phyloP scores from a whole-genome alignment of 192 early-diverging fungal species.

The Coemansia asiatica region DNA sequence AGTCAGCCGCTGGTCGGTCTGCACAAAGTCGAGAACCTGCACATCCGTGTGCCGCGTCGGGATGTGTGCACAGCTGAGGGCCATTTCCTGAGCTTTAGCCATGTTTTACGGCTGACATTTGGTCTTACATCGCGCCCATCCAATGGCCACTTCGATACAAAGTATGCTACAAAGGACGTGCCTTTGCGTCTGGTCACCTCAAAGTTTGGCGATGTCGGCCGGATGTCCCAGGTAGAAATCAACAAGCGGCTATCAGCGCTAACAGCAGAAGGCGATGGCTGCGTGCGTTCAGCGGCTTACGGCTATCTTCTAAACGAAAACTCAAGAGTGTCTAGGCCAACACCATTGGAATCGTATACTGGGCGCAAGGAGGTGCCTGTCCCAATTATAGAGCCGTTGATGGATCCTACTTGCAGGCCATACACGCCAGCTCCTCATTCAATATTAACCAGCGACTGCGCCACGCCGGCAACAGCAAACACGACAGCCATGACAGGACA shows the following conservation, averaged over 20 bases:
- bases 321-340: constrained; percentile 29
- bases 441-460: constrained; percentile 8
- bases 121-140: constrained; percentile 41
- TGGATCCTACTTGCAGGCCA: constrained; percentile 7
- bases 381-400: constrained; percentile 20
- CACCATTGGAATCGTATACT: constrained; percentile 29
- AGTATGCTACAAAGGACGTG: constrained; percentile 48
- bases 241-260: constrained; percentile 49
- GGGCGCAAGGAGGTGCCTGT: constrained; percentile 23
- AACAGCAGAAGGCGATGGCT: constrained; percentile 45
- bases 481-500: neutral
- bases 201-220: constrained; percentile 54
- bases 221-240: constrained; percentile 51
- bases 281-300: constrained; percentile 44
- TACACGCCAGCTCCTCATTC: constrained; percentile 21
- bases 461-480: neutral
- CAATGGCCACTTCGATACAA: constrained; percentile 35
- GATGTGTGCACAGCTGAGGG: constrained; percentile 55
- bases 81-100: constrained; percentile 36
- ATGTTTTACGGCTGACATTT: constrained; percentile 51
- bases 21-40: constrained; percentile 42
- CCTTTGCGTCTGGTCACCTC: constrained; percentile 50
- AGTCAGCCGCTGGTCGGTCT: constrained; percentile 23
- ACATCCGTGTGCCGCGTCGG: constrained; percentile 47
- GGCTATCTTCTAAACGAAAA: constrained; percentile 50